phyloP scores from a whole-genome alignment of 805 yeast genomes.

The Nakazawaea ernobii region DNA sequence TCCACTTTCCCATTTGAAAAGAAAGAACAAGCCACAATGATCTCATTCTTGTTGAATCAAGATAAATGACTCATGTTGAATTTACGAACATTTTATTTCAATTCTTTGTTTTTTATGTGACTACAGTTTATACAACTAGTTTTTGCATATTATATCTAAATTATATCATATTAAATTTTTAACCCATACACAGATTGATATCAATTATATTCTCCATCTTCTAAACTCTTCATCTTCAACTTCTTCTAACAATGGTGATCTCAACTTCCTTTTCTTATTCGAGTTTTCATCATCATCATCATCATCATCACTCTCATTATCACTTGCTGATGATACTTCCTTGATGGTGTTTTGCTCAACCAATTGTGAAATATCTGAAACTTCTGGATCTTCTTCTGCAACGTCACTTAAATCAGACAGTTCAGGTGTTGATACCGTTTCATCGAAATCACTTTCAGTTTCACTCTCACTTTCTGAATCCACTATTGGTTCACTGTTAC shows the following conservation, averaged over 20 bases:
- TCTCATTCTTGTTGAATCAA: background rate
- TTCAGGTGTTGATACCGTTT: background rate
- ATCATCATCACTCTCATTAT: background rate
- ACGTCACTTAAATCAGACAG: background rate
- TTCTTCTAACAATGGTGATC: constrained; percentile 11
- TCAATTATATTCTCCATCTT: background rate
- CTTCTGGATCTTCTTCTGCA: constrained; percentile 6
- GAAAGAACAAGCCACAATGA: background rate
- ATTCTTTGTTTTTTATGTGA: no score
- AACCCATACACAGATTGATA: background rate
- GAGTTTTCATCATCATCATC: background rate
- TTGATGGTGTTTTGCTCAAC: background rate
- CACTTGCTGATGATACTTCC: background rate
- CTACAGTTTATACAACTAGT: no score
- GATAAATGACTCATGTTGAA: background rate
- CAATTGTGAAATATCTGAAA: constrained; percentile 1
- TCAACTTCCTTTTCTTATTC: constrained; percentile 4
- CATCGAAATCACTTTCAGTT: background rate
- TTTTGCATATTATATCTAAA: background rate
- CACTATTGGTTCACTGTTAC: no score
- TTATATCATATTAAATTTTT: background rate
- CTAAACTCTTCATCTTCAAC: constrained; percentile 13
- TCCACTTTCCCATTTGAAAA: background rate
- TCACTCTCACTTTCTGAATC: constrained; percentile 1
- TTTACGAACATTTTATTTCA: background rate